Conservation (phyloP, 2,329 filamentous ascomycete genomes). For the Sarocladium kiliense region DNA sequence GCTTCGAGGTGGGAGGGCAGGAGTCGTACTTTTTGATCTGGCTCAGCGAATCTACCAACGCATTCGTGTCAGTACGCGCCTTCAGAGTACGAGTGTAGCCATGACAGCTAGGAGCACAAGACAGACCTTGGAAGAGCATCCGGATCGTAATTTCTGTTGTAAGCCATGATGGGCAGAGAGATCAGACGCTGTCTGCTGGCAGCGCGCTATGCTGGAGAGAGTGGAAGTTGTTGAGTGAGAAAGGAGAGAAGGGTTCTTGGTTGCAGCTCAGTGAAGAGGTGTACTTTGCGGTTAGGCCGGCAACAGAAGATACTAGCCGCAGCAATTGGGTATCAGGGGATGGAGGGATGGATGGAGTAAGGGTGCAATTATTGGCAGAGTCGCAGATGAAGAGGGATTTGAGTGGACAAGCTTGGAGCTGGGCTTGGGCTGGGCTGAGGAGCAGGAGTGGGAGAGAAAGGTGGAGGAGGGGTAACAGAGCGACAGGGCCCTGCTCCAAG, state of each 20-base stretch:
- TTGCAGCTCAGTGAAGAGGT: neutral
- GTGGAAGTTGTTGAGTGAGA: neutral
- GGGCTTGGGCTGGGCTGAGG: neutral
- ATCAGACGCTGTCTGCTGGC: neutral
- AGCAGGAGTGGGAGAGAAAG: neutral
- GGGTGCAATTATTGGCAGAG: neutral
- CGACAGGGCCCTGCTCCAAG: neutral
- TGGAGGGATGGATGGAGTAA: neutral
- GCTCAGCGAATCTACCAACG: constrained; percentile 62
- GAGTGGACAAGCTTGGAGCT: neutral
- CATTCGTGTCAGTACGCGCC: neutral
- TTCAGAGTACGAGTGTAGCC: too few relatives aligned
- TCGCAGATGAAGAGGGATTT: neutral
- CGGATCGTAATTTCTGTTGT: constrained; percentile 88
- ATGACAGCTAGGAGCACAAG: too few relatives aligned
- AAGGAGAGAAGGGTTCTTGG: neutral
- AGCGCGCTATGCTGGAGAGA: neutral
- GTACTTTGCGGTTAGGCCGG: neutral
- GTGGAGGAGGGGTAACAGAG: constrained; percentile 4
- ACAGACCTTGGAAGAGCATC: constrained; percentile 88
- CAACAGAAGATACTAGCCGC: neutral
- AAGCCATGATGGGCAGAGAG: constrained; percentile 63
- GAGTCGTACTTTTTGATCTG: constrained; percentile 58
- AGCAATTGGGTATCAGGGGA: constrained; percentile 4
- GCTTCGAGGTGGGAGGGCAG: neutral